A percentile compares a stretch with the other conserved stretches of the same genome.
These are phyloP conservation scores for Mucor piriformis DNA, from an alignment of 371 early-diverging fungal species.

Conservation along the genomic window DNA sequence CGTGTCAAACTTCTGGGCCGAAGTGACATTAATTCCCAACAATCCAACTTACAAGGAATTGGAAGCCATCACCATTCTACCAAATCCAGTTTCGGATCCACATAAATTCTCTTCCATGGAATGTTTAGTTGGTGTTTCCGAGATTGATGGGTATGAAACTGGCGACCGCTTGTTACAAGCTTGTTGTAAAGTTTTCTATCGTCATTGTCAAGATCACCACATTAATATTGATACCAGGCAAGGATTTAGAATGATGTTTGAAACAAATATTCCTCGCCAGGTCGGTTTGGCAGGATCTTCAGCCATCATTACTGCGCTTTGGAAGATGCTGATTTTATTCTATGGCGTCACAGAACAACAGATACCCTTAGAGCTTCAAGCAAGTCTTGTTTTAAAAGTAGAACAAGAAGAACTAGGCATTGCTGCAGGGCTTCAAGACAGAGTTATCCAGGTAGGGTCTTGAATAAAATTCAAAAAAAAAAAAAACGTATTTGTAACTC, in stretches of 20 bases:
- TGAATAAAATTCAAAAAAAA: too few relatives aligned
- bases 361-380: constrained; percentile 58
- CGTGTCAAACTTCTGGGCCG: constrained; percentile 70
- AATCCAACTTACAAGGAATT: constrained; percentile 7
- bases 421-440: constrained; percentile 70
- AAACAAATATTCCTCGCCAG: constrained; percentile 73
- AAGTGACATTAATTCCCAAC: constrained; percentile 62
- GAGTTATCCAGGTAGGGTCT: constrained; percentile 67
- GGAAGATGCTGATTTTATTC: constrained; percentile 55
- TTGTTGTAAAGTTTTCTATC: constrained; percentile 62
- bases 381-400: constrained; percentile 61
- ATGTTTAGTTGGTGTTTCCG: constrained; percentile 38
- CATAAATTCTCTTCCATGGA: constrained; percentile 44
- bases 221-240: constrained; percentile 41
- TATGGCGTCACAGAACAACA: constrained; percentile 41
- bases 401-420: constrained; percentile 68
- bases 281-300: constrained; percentile 77
- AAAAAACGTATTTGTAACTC: too few relatives aligned
- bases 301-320: constrained; percentile 65
- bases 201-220: constrained; percentile 42
- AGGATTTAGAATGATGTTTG: constrained; percentile 60
- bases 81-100: constrained; percentile 53
- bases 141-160: constrained; percentile 64
- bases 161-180: constrained; percentile 63
- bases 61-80: constrained; percentile 41